A percentile compares a stretch with the other conserved stretches of the same genome.
Evolutionary conservation across 208 protist genomes (phyloP).

Genomic region (Strigomonas culicis): DNA sequence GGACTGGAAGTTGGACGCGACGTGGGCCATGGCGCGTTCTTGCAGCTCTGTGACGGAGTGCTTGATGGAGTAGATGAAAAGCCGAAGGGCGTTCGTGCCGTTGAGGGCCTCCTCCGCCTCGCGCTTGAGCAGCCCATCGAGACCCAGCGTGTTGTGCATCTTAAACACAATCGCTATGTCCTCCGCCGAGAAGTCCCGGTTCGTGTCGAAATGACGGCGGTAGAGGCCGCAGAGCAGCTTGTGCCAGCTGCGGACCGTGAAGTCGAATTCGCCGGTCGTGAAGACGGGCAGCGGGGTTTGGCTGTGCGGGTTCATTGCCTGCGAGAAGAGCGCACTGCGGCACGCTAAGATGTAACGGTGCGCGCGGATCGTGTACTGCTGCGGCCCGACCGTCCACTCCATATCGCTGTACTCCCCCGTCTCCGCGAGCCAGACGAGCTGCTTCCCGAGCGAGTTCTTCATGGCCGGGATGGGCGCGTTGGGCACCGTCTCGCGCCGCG

Average conservation of each 20-base stretch:
- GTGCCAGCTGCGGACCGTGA: conserved; percentile 78
- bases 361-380: conserved; percentile 57
- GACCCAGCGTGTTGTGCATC: conserved; percentile 66
- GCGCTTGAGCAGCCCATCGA: conserved; percentile 85
- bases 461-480: conserved; percentile 52
- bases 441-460: conserved; percentile 74
- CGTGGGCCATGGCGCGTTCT: conserved; percentile 68
- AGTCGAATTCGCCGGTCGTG: conserved; percentile 70
- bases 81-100: conserved; percentile 61
- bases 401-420: conserved; percentile 85
- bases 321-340: conserved; percentile 73
- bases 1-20: conserved; percentile 56
- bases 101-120: conserved; percentile 77
- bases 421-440: conserved; percentile 78
- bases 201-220: conserved; percentile 56
- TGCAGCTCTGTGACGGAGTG: conserved; percentile 78
- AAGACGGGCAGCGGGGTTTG: conserved; percentile 46
- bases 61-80: conserved; percentile 84
- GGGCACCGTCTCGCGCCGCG: conserved; percentile 61
- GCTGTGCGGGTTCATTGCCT: conserved; percentile 50
- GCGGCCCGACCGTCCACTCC: conserved; percentile 72
- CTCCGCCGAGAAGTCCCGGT: conserved; percentile 71
- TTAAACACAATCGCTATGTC: conserved; percentile 86
- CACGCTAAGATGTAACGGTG: conserved; percentile 86
- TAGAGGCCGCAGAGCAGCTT: conserved; percentile 77